Conservation (phyloP, 1,139 yeast species). For the Lodderomyces pseudojiufengensis region DNA sequence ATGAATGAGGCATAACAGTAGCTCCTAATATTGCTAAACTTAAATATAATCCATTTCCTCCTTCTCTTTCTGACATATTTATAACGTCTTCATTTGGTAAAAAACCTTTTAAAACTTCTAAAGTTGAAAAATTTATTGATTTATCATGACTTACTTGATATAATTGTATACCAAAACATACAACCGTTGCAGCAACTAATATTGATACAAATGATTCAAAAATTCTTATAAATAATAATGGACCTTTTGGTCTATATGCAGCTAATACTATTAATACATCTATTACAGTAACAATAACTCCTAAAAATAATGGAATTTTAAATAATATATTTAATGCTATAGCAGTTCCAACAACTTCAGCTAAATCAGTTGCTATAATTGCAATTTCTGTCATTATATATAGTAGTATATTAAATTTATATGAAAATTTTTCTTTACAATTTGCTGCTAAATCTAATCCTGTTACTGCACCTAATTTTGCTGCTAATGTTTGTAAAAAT, state of each 20-base stretch:
- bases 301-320: slow-evolving; percentile 69
- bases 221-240: slow-evolving; percentile 69
- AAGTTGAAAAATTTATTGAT: slow-evolving; percentile 47
- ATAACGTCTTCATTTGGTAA: slow-evolving; percentile 72
- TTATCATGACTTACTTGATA: slow-evolving; percentile 57
- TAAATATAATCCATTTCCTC: slow-evolving; percentile 69
- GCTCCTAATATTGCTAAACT: slow-evolving; percentile 94
- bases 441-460: slow-evolving; percentile 87
- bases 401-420: slow-evolving; percentile 54
- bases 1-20: slow-evolving; percentile 96
- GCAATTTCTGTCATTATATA: slow-evolving; percentile 82
- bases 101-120: slow-evolving; percentile 65
- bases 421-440: slow-evolving; percentile 72
- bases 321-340: slow-evolving; percentile 82
- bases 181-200: slow-evolving; percentile 76
- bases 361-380: slow-evolving; percentile 87
- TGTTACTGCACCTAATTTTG: slow-evolving; percentile 85
- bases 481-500: slow-evolving; percentile 76
- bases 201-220: slow-evolving; percentile 80
- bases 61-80: slow-evolving; percentile 54
- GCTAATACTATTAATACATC: slow-evolving; percentile 82
- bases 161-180: slow-evolving; percentile 81
- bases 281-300: slow-evolving; percentile 76
- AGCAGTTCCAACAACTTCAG: slow-evolving; percentile 93
- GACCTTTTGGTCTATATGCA: slow-evolving; percentile 88